Percentiles rank a stretch among this genome's conserved stretches.
Conservation (phyloP, 441 rosid genomes). For the Arabidopsis hybrid region DNA sequence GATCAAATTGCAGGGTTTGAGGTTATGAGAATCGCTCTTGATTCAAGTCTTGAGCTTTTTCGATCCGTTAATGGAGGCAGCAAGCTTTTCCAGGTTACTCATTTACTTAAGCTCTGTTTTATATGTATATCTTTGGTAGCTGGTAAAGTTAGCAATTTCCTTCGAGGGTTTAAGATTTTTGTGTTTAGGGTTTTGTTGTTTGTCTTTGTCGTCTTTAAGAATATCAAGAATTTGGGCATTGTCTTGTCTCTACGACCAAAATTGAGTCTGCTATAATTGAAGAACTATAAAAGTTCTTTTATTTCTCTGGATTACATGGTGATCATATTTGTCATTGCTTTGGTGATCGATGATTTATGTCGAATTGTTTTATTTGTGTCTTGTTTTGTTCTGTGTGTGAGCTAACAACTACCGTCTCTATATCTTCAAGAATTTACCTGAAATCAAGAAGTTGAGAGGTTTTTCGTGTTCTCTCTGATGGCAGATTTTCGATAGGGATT, state of each 20-base stretch:
- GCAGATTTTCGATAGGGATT: conserved; percentile 68
- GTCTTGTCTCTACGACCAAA: background rate
- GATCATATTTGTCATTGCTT: conserved; percentile 1
- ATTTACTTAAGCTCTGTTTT: conserved; percentile 1
- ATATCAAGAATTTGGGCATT: background rate
- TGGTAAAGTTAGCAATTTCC: conserved; percentile 30
- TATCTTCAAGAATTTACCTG: conserved; percentile 3
- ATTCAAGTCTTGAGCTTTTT: conserved; percentile 68
- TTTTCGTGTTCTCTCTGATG: conserved; percentile 14
- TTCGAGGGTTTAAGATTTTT: conserved; percentile 29
- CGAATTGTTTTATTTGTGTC: conserved; percentile 7
- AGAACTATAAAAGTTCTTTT: background rate
- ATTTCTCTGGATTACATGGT: background rate
- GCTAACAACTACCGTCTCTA: background rate
- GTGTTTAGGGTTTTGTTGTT: conserved; percentile 30
- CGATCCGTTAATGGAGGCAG: conserved; percentile 69
- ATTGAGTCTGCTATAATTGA: conserved; percentile 2
- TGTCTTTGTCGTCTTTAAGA: conserved; percentile 9
- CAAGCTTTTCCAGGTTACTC: conserved; percentile 77
- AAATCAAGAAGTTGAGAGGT: conserved; percentile 20
- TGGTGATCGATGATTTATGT: conserved; percentile 22
- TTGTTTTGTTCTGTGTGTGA: background rate
- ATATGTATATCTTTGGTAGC: conserved; percentile 30
- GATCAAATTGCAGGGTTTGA: conserved; percentile 64
- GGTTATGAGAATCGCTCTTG: conserved; percentile 56